Evolutionary conservation across 768 basidiomycete genomes (phyloP).

Genomic region (Symmetrospora coprosmae): DNA sequence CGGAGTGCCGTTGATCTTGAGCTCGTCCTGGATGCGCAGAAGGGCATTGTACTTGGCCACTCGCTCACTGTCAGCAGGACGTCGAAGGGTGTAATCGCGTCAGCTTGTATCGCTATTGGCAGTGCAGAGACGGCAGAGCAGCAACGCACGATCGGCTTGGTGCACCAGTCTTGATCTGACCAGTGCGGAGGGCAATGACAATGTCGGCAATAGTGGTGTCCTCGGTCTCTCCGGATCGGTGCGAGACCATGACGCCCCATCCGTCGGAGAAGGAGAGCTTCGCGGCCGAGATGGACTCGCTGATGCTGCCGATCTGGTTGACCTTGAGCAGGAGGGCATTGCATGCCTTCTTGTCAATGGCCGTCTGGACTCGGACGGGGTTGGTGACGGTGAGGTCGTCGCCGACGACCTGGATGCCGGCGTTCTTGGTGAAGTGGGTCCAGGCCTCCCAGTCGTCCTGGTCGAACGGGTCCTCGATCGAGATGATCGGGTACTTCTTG

Average conservation of each 20-base stretch:
- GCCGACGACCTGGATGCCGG: constrained; percentile 77
- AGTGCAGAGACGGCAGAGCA: background rate
- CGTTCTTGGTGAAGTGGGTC: constrained; percentile 69
- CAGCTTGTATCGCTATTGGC: background rate
- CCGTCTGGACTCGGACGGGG: constrained; percentile 89
- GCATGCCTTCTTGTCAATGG: constrained; percentile 99
- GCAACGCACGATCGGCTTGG: constrained; percentile 8
- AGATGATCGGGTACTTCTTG: constrained; percentile 86
- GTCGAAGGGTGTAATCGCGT: background rate
- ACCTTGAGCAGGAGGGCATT: constrained; percentile 96
- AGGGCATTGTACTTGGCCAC: constrained; percentile 64
- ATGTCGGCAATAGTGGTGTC: constrained; percentile 84
- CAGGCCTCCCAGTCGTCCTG: constrained; percentile 99
- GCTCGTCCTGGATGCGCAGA: constrained; percentile 79
- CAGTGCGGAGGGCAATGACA: constrained; percentile 72
- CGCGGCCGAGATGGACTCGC: constrained; percentile 91
- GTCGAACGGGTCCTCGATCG: constrained; percentile 96
- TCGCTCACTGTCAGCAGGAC: constrained; percentile 53
- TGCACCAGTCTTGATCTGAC: constrained; percentile 89
- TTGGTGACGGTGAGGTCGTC: constrained; percentile 98
- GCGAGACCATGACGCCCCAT: constrained; percentile 99
- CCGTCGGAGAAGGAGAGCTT: constrained; percentile 88
- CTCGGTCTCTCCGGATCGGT: constrained; percentile 96
- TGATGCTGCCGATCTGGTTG: constrained; percentile 98
- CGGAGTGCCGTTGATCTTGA: constrained; percentile 44